Evolutionary conservation across 345 rosid genomes (phyloP).

Genomic region (Sonneratia caseolaris): DNA sequence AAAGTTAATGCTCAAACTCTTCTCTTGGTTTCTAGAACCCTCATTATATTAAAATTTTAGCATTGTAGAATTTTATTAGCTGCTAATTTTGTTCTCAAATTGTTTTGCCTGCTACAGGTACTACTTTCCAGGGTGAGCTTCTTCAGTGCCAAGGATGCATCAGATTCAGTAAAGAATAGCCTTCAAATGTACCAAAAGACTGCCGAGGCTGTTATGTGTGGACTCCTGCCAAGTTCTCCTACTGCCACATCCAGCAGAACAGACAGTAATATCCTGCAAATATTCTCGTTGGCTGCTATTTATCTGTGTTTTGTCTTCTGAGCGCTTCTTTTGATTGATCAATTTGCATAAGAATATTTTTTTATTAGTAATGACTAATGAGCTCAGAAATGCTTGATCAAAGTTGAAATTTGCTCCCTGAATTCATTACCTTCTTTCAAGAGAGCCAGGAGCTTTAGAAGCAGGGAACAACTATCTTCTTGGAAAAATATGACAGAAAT

Average conservation of each 20-base stretch:
- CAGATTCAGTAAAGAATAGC: constrained; percentile 40
- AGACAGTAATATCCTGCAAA: constrained; percentile 34
- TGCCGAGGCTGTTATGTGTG: constrained; percentile 93
- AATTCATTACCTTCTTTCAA: not conserved
- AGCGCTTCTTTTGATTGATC: not conserved
- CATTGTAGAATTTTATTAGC: not conserved
- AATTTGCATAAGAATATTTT: not conserved
- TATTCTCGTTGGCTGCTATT: not conserved
- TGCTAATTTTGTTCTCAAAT: not conserved
- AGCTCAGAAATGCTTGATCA: not conserved
- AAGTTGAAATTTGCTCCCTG: not conserved
- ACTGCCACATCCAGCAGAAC: constrained; percentile 80
- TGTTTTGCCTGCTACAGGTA: constrained; percentile 38
- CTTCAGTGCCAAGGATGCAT: constrained; percentile 48
- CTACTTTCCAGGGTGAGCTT: constrained; percentile 71
- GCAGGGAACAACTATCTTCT: not conserved
- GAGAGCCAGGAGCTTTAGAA: not conserved
- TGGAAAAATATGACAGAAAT: not conserved
- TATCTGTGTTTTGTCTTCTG: not conserved
- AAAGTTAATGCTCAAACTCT: not conserved
- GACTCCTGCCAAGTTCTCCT: constrained; percentile 79
- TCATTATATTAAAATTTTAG: not conserved
- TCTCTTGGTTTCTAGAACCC: not conserved
- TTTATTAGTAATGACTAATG: not conserved
- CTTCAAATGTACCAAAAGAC: constrained; percentile 61